These are phyloP conservation scores for Plasmodium blacklocki DNA, from an alignment of 169 alveolate genomes.

Conservation along the genomic window DNA sequence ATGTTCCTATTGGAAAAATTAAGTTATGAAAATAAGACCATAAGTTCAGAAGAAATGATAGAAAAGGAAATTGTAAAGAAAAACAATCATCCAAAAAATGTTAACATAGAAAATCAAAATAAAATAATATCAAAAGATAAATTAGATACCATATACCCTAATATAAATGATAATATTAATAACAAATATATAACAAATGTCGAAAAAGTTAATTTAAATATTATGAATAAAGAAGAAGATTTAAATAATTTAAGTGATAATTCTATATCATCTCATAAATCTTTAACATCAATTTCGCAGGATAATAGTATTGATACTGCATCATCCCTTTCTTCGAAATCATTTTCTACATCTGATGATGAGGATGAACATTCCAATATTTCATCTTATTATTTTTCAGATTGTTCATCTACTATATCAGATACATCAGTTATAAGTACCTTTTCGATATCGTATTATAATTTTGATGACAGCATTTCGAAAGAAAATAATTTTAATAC, in stretches of 20 bases:
- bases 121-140: neutral
- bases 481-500: constrained; percentile 24
- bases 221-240: neutral
- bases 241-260: constrained; percentile 3
- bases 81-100: neutral
- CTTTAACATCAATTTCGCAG: constrained; percentile 7
- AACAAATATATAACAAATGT: neutral
- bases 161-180: constrained; percentile 5
- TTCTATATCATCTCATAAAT: constrained; percentile 15
- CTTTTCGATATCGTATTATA: constrained; percentile 8
- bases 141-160: neutral
- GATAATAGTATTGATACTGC: constrained; percentile 5
- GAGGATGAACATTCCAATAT: neutral
- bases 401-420: constrained; percentile 22
- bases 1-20: constrained; percentile 61
- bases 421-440: constrained; percentile 33
- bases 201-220: constrained; percentile 4
- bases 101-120: neutral
- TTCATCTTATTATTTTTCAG: constrained; percentile 13
- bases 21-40: constrained; percentile 40
- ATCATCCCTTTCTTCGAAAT: constrained; percentile 17
- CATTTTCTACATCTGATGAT: constrained; percentile 3
- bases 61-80: constrained; percentile 34
- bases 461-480: neutral
- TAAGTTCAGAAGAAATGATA: constrained; percentile 25